Evolutionary conservation across 2,329 filamentous ascomycete genomes (phyloP).

Genomic region (Colletotrichum liaoningense): DNA sequence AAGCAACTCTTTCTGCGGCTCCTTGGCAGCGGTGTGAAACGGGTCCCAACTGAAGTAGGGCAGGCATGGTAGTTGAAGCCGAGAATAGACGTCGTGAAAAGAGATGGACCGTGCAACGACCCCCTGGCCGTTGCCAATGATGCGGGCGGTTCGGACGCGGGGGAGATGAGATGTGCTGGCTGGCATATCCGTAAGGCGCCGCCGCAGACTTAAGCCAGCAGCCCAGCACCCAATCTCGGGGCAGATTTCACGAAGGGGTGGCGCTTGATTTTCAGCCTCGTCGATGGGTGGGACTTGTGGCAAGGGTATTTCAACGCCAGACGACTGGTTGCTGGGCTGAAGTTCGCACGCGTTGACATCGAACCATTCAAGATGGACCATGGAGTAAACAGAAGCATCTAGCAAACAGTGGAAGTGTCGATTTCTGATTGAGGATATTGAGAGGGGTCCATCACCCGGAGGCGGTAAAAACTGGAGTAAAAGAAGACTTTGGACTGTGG

Average conservation of each 20-base stretch:
- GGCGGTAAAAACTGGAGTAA: not conserved
- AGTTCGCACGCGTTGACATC: not conserved
- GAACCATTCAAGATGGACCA: not conserved
- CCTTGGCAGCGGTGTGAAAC: not conserved
- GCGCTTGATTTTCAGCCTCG: conserved; percentile 23
- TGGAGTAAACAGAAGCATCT: conserved; percentile 2
- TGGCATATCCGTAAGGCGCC: not conserved
- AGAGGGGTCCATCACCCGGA: not conserved
- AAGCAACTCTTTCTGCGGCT: not conserved
- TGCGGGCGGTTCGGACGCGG: not conserved
- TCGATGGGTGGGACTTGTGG: conserved; percentile 8
- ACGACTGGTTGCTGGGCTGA: not conserved
- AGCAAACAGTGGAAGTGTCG: conserved; percentile 14
- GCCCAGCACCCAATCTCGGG: not conserved
- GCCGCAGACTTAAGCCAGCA: not conserved
- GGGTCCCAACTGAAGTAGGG: not conserved
- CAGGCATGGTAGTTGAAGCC: too few species aligned
- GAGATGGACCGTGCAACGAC: conserved; percentile 21
- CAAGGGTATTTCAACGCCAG: not conserved
- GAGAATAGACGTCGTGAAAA: conserved; percentile 3
- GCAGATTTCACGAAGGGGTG: not conserved
- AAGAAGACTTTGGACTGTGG: too few species aligned
- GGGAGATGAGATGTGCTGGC: conserved; percentile 14
- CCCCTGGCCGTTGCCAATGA: not conserved
- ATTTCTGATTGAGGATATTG: conserved; percentile 1